These are phyloP conservation scores for Eutypella sp. DNA, from an alignment of 2,329 filamentous ascomycete species.

Conservation along the genomic window DNA sequence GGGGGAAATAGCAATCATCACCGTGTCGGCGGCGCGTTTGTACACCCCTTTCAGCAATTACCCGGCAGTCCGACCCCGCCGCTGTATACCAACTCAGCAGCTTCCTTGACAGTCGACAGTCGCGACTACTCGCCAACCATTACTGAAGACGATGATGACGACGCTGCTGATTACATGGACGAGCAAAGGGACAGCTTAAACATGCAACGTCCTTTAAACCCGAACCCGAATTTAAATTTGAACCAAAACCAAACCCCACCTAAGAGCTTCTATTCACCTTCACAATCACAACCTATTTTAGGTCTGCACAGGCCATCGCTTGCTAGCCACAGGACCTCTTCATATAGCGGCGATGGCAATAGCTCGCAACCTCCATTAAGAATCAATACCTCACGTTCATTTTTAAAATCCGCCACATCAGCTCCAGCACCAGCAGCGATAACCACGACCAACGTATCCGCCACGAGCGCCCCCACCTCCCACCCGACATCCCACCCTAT, in stretches of 20 bases:
- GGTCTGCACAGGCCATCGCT: constrained; percentile 32
- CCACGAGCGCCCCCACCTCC: constrained; percentile 32
- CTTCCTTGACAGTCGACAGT: constrained; percentile 42
- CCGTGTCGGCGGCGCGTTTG: constrained; percentile 44
- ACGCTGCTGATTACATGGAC: constrained; percentile 10
- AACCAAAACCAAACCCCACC: constrained; percentile 6
- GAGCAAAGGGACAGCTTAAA: constrained; percentile 17
- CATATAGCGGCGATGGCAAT: constrained; percentile 35
- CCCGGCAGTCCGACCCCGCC: constrained; percentile 57
- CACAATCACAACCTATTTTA: constrained; percentile 26
- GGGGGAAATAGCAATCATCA: constrained; percentile 27
- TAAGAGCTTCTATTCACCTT: constrained; percentile 19
- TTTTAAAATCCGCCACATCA: neutral
- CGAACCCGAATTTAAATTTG: constrained; percentile 5
- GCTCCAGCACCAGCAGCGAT: constrained; percentile 2
- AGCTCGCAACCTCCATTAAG: constrained; percentile 28
- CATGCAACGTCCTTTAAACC: constrained; percentile 22
- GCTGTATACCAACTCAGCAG: constrained; percentile 52
- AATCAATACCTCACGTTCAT: constrained; percentile 33
- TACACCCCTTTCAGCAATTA: constrained; percentile 62
- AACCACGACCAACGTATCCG: constrained; percentile 20
- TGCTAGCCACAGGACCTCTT: constrained; percentile 34
- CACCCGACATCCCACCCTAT: constrained; percentile 36
- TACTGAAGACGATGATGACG: constrained; percentile 46
- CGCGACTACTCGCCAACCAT: constrained; percentile 54